phyloP scores from a whole-genome alignment of 2,329 filamentous ascomycete species.

The Seiridium cupressi region DNA sequence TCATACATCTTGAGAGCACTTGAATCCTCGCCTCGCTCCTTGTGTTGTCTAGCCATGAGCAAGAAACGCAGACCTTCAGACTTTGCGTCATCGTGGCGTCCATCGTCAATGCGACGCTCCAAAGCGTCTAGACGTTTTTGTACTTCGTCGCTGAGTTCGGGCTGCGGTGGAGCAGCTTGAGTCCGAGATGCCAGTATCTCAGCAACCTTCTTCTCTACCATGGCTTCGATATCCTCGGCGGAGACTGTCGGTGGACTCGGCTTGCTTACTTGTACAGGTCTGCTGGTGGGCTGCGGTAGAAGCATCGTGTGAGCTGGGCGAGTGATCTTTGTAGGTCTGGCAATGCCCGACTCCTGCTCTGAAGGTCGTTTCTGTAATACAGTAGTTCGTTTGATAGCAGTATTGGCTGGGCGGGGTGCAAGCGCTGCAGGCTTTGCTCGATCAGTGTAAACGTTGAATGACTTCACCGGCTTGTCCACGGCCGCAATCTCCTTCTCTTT shows the following conservation, averaged over 20 bases:
- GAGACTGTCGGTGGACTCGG: conserved; percentile 44
- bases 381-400: conserved; percentile 18
- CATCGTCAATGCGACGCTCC: conserved; percentile 79
- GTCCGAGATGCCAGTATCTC: conserved; percentile 82
- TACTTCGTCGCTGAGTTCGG: conserved; percentile 71
- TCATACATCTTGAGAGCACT: conserved; percentile 85
- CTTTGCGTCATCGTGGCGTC: conserved; percentile 65
- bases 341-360: conserved; percentile 22
- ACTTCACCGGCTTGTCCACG: conserved; percentile 70
- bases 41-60: conserved; percentile 89
- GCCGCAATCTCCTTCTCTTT: conserved; percentile 45
- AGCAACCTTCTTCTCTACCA: conserved; percentile 88
- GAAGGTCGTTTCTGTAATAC: conserved; percentile 40
- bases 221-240: conserved; percentile 78
- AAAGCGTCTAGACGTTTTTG: conserved; percentile 79
- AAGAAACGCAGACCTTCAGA: conserved; percentile 82
- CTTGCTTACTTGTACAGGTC: conserved; percentile 12
- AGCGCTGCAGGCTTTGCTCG: conserved; percentile 47
- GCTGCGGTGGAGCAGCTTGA: conserved; percentile 46
- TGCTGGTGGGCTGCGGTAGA: conserved; percentile 15
- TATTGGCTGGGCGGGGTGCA: conserved; percentile 14
- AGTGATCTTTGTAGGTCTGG: conserved; percentile 48
- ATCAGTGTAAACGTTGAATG: conserved; percentile 86
- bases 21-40: conserved; percentile 75
- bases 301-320: conserved; percentile 28